Base-by-base conservation (phyloP, 495 filamentous ascomycete genomes). In the Penicillium malachiteum region DNA sequence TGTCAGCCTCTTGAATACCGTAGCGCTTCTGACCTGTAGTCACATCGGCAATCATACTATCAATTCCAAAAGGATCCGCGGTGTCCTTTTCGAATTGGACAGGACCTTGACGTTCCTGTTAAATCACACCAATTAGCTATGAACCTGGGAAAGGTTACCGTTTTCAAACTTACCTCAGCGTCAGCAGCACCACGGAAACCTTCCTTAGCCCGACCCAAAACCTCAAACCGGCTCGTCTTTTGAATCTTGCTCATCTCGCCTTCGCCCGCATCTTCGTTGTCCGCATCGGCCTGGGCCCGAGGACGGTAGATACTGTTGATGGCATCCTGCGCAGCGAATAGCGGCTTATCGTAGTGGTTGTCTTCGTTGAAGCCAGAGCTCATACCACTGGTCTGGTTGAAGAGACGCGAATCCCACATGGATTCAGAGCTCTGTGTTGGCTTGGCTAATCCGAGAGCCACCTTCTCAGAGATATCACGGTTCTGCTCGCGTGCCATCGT, bases 71-170 rank as follows among this genome's bases (percentile, higher is more conserved):
- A 7, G 91, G 90, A 75, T 97, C 92, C 14, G 80, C 81, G 3
- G 77, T 81, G 58, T 97, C 94, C 74, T 94, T 96, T 75, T 97
- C 94, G 67, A 99, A 99, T 67, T 96, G 90, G n/a, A 99, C 94
- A 2, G 95, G 94, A 17, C 94, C 94, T 41, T 91, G 88, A 55
- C 90, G 81, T 43, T 77, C 86, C 86, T 90, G 54, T 35, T 31
- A 41, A 32, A 48, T 8, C 48, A 35, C 18, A 54, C n/a, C n/a
- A 7, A 34, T 72, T 73, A 67, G 64, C 44, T 26, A 53, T 17
- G 48, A 33, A 37, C 11, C 26, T 32, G 30, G 7, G 12, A 5
- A n/a, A 1, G 5, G 5, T 14, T n/a, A 8, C 3, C 45, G n/a
- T 14, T 21, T 47, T 43, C 0, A 46, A 58, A 72, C 86, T 80